Evolutionary conservation across 306 rosid genomes (phyloP).

Genomic region (Cyamopsis tetragonoloba): DNA sequence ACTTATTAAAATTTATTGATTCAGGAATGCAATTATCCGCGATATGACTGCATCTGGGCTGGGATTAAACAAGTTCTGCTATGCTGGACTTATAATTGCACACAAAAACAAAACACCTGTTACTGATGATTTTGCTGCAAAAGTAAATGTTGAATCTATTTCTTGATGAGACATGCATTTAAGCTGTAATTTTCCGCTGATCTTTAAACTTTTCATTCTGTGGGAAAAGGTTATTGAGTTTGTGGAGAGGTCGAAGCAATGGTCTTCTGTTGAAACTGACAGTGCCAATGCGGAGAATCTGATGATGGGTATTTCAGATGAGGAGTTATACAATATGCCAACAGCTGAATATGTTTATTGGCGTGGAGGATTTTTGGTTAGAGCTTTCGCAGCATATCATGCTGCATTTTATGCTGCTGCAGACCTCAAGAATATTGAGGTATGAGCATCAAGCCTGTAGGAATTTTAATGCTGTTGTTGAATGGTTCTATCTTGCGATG

Average conservation of each 20-base stretch:
- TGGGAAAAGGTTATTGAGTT: constrained; percentile 74
- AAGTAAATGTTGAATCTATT: constrained; percentile 43
- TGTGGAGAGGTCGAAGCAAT: constrained; percentile 80
- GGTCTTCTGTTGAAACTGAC: constrained; percentile 68
- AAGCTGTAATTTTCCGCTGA: constrained; percentile 17
- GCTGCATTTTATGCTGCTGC: constrained; percentile 83
- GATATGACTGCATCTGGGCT: constrained; percentile 99
- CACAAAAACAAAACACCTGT: constrained; percentile 68
- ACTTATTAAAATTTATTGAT: constrained; percentile 25
- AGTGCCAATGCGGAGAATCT: constrained; percentile 72
- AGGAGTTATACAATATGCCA: constrained; percentile 89
- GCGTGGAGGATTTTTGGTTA: constrained; percentile 53
- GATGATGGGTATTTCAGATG: constrained; percentile 80
- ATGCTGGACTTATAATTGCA: constrained; percentile 82
- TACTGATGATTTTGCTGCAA: constrained; percentile 72
- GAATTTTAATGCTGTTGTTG: constrained; percentile 8
- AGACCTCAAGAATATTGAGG: constrained; percentile 72
- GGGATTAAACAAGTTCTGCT: constrained; percentile 86
- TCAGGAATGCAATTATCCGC: constrained; percentile 85
- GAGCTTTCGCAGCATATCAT: constrained; percentile 62
- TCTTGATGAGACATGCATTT: constrained; percentile 17
- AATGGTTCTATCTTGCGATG: neutral
- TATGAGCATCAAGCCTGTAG: constrained; percentile 26
- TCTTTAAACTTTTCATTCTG: constrained; percentile 26
- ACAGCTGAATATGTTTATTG: constrained; percentile 70